Conservation (phyloP, 1,284 basidiomycete genomes). For the Cerrena zonata region DNA sequence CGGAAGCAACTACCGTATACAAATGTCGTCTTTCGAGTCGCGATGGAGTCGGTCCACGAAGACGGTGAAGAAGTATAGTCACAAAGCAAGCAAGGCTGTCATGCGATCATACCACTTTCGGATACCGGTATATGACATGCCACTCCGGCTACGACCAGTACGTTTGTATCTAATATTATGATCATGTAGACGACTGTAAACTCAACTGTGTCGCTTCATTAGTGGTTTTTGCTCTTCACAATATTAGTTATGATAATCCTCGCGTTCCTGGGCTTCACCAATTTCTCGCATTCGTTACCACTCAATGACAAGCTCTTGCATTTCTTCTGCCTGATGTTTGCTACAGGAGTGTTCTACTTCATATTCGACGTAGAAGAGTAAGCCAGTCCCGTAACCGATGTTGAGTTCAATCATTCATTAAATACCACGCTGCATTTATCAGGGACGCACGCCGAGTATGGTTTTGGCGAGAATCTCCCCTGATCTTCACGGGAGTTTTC, state of each 20-base stretch:
- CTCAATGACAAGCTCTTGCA: slow-evolving; percentile 82
- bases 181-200: slow-evolving; percentile 5
- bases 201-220: slow-evolving; percentile 9
- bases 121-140: slow-evolving; percentile 63
- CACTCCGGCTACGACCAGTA: slow-evolving; percentile 68
- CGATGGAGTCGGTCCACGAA: slow-evolving; percentile 22
- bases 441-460: slow-evolving; percentile 72
- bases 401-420: no score
- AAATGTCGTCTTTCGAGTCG: slow-evolving; percentile 13
- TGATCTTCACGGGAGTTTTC: slow-evolving; percentile 61
- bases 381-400: slow-evolving; percentile 27
- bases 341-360: slow-evolving; percentile 80
- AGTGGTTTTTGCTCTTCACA: slow-evolving; percentile 76
- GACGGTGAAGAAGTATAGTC: slow-evolving; percentile 26
- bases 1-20: no score
- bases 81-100: slow-evolving; percentile 39
- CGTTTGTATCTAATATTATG: slow-evolving; percentile 26
- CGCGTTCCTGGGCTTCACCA: slow-evolving; percentile 70
- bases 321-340: slow-evolving; percentile 74
- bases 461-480: slow-evolving; percentile 76
- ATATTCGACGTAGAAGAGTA: slow-evolving; percentile 85
- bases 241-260: slow-evolving; percentile 57
- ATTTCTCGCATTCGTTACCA: slow-evolving; percentile 58
- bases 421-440: background rate
- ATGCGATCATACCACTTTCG: slow-evolving; percentile 53